These are phyloP conservation scores for Beauveria bassiana DNA, from an alignment of 2,329 filamentous ascomycete species.

Conservation along the genomic window DNA sequence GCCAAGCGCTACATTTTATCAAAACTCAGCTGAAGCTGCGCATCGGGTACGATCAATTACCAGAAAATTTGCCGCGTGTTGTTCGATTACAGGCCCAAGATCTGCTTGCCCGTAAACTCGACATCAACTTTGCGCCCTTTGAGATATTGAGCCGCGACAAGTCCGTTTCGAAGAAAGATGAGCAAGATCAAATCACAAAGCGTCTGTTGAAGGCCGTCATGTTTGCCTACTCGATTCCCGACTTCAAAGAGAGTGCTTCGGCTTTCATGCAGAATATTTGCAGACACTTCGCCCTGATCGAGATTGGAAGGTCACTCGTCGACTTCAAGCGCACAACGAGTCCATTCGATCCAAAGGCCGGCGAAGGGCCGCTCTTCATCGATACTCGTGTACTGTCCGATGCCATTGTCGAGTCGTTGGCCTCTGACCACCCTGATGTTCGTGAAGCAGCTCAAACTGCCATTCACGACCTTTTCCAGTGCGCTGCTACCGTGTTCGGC, in stretches of 20 bases:
- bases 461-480: conserved; percentile 69
- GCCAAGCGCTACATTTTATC: conserved; percentile 82
- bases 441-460: conserved; percentile 75
- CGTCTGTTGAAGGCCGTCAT: conserved; percentile 85
- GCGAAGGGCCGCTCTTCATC: conserved; percentile 80
- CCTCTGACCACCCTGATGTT: conserved; percentile 73
- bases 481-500: conserved; percentile 72
- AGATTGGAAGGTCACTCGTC: conserved; percentile 78
- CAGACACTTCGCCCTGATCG: conserved; percentile 82
- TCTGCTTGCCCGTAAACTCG: conserved; percentile 62
- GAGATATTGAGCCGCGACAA: conserved; percentile 70
- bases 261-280: conserved; percentile 73
- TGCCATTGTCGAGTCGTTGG: conserved; percentile 80
- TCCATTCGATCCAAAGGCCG: conserved; percentile 75
- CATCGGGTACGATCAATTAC: conserved; percentile 78
- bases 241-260: conserved; percentile 69
- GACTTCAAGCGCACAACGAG: conserved; percentile 69
- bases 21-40: conserved; percentile 84
- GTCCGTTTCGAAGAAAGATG: conserved; percentile 79
- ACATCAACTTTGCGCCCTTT: conserved; percentile 62
- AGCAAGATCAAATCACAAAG: conserved; percentile 74
- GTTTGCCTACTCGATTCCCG: conserved; percentile 73
- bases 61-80: conserved; percentile 79
- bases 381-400: conserved; percentile 84
- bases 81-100: conserved; percentile 88